Percentiles rank a stretch among this genome's conserved stretches.
Conservation (phyloP, 129 eudicot genomes). For the Heracleum sosnowskyi region DNA sequence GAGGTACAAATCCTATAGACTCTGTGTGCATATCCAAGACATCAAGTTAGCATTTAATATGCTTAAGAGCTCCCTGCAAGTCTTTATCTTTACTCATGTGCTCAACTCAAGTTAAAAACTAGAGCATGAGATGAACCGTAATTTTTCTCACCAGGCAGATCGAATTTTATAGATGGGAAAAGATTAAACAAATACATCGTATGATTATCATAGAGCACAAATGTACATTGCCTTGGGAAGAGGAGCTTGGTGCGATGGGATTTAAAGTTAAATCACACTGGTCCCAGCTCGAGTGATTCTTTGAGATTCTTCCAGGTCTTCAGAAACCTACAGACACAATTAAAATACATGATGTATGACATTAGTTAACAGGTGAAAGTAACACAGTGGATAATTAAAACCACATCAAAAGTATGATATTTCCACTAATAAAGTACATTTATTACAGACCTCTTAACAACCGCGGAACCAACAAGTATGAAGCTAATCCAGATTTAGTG, state of each 20-base stretch:
- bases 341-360: constrained; percentile 4
- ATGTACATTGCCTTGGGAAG: background rate
- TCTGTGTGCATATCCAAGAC: background rate
- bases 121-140: background rate
- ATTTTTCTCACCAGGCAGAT: background rate
- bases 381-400: background rate
- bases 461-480: constrained; percentile 75
- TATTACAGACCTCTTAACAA: constrained; percentile 65
- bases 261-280: constrained; percentile 36
- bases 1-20: background rate
- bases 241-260: background rate
- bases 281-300: constrained; percentile 61
- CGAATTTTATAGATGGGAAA: background rate
- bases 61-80: background rate
- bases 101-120: background rate
- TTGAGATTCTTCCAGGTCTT: constrained; percentile 96
- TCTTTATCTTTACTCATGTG: background rate
- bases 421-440: background rate
- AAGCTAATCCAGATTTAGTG: constrained; percentile 78
- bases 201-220: background rate
- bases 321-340: constrained; percentile 43
- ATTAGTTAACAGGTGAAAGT: background rate
- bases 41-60: background rate
- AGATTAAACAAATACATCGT: background rate
- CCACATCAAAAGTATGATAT: background rate